Percentiles rank a stretch among this genome's conserved stretches.
These are phyloP conservation scores for Laguncularia racemosa DNA, from an alignment of 345 rosid genomes.

Conservation along the genomic window DNA sequence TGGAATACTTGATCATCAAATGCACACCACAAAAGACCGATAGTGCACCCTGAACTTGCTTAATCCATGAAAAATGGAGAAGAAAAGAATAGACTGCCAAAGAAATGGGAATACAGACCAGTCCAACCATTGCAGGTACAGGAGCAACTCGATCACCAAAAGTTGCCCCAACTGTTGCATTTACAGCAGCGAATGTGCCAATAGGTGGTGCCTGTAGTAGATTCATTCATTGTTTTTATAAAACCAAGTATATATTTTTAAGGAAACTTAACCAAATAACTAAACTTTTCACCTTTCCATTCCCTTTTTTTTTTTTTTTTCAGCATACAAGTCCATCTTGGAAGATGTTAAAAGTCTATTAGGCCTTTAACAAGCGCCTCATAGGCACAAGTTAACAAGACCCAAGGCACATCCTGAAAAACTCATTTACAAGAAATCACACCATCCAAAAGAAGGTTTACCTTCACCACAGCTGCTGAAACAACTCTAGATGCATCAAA, in stretches of 20 bases:
- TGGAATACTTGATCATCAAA: not conserved
- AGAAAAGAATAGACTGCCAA: too few relatives aligned
- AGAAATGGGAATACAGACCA: constrained; percentile 28
- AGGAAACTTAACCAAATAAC: too few relatives aligned
- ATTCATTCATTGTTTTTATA: constrained; percentile 4
- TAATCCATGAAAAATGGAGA: too few relatives aligned
- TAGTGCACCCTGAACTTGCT: too few relatives aligned
- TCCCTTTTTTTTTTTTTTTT: too few relatives aligned
- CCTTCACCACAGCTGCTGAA: constrained; percentile 59
- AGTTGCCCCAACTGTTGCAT: constrained; percentile 42
- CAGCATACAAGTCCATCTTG: too few relatives aligned
- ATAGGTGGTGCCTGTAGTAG: constrained; percentile 35
- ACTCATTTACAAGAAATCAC: constrained; percentile 5
- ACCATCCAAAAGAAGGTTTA: constrained; percentile 11
- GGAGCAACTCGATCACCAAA: constrained; percentile 45
- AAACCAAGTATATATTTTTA: too few relatives aligned
- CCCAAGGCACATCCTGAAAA: not conserved
- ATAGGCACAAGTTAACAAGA: too few relatives aligned
- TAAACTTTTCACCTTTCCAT: too few relatives aligned
- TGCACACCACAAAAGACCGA: not conserved
- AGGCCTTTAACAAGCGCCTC: too few relatives aligned
- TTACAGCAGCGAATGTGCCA: constrained; percentile 40
- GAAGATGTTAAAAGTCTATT: too few relatives aligned
- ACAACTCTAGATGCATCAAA: constrained; percentile 78
- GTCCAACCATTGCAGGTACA: constrained; percentile 47